phyloP scores from a whole-genome alignment of 768 basidiomycete genomes.

The Trametes maxima region DNA sequence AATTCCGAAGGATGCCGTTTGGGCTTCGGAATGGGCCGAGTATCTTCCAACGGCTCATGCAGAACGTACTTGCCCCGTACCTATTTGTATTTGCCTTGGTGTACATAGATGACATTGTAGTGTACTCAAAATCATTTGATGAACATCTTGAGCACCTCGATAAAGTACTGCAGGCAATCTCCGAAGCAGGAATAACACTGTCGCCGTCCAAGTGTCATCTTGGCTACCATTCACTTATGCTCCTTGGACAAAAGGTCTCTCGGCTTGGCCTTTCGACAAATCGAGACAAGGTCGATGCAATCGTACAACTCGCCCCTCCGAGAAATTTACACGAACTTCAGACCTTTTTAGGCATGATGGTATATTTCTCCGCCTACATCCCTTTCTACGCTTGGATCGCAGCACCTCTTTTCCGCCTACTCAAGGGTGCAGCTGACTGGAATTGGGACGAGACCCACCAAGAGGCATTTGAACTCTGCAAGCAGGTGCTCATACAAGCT shows the following conservation, averaged over 20 bases:
- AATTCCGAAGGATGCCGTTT: constrained; percentile 47
- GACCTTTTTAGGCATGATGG: constrained; percentile 32
- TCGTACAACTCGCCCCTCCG: constrained; percentile 30
- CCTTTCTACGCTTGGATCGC: constrained; percentile 31
- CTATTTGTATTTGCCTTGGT: not conserved
- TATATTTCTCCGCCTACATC: constrained; percentile 31
- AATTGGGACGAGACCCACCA: constrained; percentile 25
- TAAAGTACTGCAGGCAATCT: not conserved
- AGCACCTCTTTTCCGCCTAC: constrained; percentile 27
- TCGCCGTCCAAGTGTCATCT: constrained; percentile 41
- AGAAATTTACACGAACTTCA: constrained; percentile 24
- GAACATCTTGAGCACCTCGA: constrained; percentile 5
- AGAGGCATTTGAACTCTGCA: constrained; percentile 27
- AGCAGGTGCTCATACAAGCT: constrained; percentile 23
- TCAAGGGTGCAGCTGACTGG: constrained; percentile 26
- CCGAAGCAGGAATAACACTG: constrained; percentile 30
- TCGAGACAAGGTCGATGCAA: constrained; percentile 40
- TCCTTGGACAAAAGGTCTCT: constrained; percentile 45
- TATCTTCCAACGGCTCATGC: constrained; percentile 46
- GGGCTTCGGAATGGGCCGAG: constrained; percentile 34
- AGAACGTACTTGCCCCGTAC: constrained; percentile 1
- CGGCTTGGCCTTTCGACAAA: constrained; percentile 40
- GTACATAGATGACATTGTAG: constrained; percentile 14
- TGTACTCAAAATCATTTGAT: constrained; percentile 14
- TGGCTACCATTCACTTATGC: constrained; percentile 35